Base-by-base conservation (phyloP, 2,329 filamentous ascomycete species). In the Aspergillus transmontanensis region DNA sequence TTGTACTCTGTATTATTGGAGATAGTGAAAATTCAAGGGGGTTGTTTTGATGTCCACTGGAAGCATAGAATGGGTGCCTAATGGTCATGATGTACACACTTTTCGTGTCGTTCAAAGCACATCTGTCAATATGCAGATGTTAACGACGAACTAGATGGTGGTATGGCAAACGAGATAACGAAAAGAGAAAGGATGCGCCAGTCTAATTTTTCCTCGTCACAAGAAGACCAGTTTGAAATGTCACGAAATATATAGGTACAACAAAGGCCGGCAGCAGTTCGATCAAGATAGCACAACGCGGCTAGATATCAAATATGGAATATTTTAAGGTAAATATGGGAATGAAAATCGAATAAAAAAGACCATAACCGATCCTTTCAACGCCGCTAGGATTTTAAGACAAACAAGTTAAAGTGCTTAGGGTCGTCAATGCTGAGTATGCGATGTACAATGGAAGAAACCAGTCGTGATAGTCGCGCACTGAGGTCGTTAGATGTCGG, bases 241-340 rank as follows among this genome's bases (percentile, higher is more conserved):
- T 67, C 64, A 67, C 6, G 51, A 55, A 66, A 54, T 51, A 67
- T 71, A 74, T 73, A 74, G 68, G 63, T 74, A 75, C 71, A 74
- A 64, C 64, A 61, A 71, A 55, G 63, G 59, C 66, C 61, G 60
- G 63, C 66, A 64, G 64, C 64, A 50, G 64, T 65, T 64, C 62
- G 59, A 51, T 65, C 60, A 50, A 62, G 54, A 23, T 65, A 60
- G 53, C 53, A 66, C 55, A 61, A 62, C 45, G 58, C 60, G 62
- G 59, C 48, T 66, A 70, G 60, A 65, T 68, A 68, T 59, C 68
- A 63, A 48, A 39, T 43, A 61, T 43, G 39, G 62, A 59, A 50
- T 53, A 61, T 60, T 59, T n/a, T 19, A 61, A 58, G 45, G 60
- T 19, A 55, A 51, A 63, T 51, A 32, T 14, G 48, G 58, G 63